Conservation (phyloP, 2,329 filamentous ascomycete genomes). For the Colletotrichum lentis region DNA sequence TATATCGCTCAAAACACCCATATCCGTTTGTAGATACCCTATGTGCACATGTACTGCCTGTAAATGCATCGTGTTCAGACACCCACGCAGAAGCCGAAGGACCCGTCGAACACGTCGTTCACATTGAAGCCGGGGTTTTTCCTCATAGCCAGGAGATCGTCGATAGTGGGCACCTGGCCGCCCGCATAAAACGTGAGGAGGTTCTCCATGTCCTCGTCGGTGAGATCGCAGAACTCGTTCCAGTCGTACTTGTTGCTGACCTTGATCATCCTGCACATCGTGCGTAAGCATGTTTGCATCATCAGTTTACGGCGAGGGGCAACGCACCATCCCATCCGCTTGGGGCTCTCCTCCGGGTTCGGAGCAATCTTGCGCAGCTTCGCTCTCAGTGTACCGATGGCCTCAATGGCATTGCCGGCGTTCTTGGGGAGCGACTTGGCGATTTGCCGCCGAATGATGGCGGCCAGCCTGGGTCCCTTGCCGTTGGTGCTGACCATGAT, state of each 20-base stretch:
- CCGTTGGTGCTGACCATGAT: slow-evolving; percentile 99
- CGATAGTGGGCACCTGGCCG: slow-evolving; percentile 64
- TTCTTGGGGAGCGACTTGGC: slow-evolving; percentile 78
- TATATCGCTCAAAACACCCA: slow-evolving; percentile 32
- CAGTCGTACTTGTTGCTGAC: slow-evolving; percentile 89
- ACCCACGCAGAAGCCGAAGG: slow-evolving; percentile 67
- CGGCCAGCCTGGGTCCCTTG: slow-evolving; percentile 90
- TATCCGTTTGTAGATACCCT: slow-evolving; percentile 19
- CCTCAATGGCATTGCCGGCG: slow-evolving; percentile 84
- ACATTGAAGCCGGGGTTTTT: slow-evolving; percentile 52
- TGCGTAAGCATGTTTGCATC: not conserved
- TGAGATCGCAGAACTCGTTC: slow-evolving; percentile 84
- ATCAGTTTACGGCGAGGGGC: not conserved
- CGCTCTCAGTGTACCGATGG: slow-evolving; percentile 80
- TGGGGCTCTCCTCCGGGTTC: slow-evolving; percentile 74
- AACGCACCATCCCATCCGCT: slow-evolving; percentile 86
- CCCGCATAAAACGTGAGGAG: slow-evolving; percentile 78
- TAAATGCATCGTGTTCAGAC: slow-evolving; percentile 21
- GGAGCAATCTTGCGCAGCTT: slow-evolving; percentile 83
- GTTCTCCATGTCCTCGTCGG: slow-evolving; percentile 82
- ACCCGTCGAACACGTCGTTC: slow-evolving; percentile 66
- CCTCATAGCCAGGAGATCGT: slow-evolving; percentile 64
- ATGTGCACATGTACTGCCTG: slow-evolving; percentile 5
- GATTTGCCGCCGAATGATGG: slow-evolving; percentile 84
- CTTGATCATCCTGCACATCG: slow-evolving; percentile 78